phyloP scores from a whole-genome alignment of 495 filamentous ascomycete genomes.

The Lasiosphaeria ovina region DNA sequence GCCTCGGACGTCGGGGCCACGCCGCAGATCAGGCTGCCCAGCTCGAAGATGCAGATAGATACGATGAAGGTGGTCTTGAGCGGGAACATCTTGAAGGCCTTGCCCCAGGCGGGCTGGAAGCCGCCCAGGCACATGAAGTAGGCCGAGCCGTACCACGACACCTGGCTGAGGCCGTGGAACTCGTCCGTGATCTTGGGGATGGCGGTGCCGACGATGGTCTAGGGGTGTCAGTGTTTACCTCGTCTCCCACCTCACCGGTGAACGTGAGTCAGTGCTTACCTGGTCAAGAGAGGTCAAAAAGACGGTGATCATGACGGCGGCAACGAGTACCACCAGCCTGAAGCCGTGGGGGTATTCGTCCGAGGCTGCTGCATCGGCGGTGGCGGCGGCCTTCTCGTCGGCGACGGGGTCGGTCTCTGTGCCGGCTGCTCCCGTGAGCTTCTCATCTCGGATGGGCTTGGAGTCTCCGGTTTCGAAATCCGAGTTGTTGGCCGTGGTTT shows the following conservation, averaged over 20 bases:
- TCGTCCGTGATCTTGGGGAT: conserved; percentile 40
- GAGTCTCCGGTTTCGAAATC: neutral
- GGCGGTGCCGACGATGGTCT: conserved; percentile 46
- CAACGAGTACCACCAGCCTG: neutral
- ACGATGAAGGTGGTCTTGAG: conserved; percentile 41
- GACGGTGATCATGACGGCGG: conserved; percentile 1
- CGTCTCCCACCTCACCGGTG: neutral
- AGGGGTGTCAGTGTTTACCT: neutral
- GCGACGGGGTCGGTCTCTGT: neutral
- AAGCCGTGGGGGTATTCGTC: neutral
- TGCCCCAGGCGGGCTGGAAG: conserved; percentile 32
- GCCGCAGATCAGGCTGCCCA: conserved; percentile 53
- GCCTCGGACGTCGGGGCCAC: conserved; percentile 48
- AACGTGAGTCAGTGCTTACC: neutral
- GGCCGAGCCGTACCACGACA: conserved; percentile 46
- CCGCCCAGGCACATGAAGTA: conserved; percentile 32
- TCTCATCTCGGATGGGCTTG: neutral
- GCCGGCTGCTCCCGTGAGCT: neutral
- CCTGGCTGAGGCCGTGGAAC: conserved; percentile 42
- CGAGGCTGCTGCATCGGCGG: neutral
- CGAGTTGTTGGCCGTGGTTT: neutral
- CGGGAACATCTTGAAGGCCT: conserved; percentile 30
- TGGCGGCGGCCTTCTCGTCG: neutral
- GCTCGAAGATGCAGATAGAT: conserved; percentile 45
- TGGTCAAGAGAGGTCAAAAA: conserved; percentile 1